Conservation (phyloP, 2,329 filamentous ascomycete species). For the Dothiorella sarmentorum region DNA sequence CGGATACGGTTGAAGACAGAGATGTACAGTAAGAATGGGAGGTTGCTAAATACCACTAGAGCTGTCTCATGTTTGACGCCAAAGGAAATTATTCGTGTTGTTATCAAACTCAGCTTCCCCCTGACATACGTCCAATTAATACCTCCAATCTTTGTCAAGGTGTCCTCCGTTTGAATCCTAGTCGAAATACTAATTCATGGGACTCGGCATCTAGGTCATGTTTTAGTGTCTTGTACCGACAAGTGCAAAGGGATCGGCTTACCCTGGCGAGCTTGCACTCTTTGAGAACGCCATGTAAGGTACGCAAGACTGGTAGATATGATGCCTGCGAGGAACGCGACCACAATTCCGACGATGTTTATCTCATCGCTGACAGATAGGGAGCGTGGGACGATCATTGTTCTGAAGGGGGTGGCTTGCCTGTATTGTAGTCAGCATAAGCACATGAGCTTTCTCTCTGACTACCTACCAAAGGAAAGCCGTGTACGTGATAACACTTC, state of each 20-base stretch:
- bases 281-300: neutral
- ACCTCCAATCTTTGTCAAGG: neutral
- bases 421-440: neutral
- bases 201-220: neutral
- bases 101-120: too few relatives aligned
- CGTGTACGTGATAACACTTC: too few relatives aligned
- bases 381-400: neutral
- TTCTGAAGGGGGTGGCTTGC: neutral
- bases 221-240: neutral
- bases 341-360: neutral
- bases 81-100: too few relatives aligned
- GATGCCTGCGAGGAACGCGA: neutral
- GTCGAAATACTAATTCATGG: neutral
- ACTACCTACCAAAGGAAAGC: neutral
- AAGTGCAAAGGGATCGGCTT: fast-evolving
- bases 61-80: too few relatives aligned
- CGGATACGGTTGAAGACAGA: too few relatives aligned
- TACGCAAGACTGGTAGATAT: neutral
- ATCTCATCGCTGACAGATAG: neutral
- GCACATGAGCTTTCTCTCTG: neutral
- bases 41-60: too few relatives aligned
- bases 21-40: too few relatives aligned
- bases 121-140: too few relatives aligned
- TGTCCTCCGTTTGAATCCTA: neutral
- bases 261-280: neutral